Evolutionary conservation across 768 basidiomycete genomes (phyloP), one percentile per base, ranked within the genome.

Genomic region (Lentinus brumalis): DNA sequence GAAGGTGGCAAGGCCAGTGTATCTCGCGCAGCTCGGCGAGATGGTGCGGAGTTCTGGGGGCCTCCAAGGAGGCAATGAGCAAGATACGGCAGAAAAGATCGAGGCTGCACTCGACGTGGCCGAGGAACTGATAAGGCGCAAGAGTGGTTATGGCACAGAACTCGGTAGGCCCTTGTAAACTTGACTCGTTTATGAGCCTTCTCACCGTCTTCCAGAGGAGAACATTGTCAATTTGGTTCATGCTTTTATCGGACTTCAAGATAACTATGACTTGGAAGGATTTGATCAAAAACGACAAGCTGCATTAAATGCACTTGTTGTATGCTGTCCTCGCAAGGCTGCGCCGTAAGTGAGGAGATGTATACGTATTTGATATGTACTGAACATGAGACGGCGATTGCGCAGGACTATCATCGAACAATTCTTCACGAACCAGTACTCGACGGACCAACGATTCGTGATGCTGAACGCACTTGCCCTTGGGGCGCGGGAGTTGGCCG

Each of bases 341-440:
- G 87, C 94, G 0, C 89, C 87, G 96, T 98, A 71, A 69, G 94
- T 83, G 18, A 12, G 40, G 18, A 12, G 40, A 6, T 53, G 8
- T 32, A 29, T 26, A 9, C 18, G 18, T 32, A 18, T 15, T 16
- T 46, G 39, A 41, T 42, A 50, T 50, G 59, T 14, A 21, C 57
- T 38, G 16, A 35, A 16, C 47, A 26, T 39, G 9, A 5, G 54
- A 26, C 26, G 14, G 8, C 35, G 61, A 7, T 65, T 15, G 11
- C 56, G 10, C 69, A 97, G 96, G 3, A 81, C 85, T 38, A 78
- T 98, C 10, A 87, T 93, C 54, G 94, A 96, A 71, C 92, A 97
- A 69, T 96, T 94, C 74, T 99, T 98, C 78, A 88, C 88, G 66
- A 91, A 90, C 50, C 93, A 96, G 64, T 97, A 96, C 73, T 96